phyloP scores from a whole-genome alignment of 495 filamentous ascomycete genomes.

The Penicillium ucsense region DNA sequence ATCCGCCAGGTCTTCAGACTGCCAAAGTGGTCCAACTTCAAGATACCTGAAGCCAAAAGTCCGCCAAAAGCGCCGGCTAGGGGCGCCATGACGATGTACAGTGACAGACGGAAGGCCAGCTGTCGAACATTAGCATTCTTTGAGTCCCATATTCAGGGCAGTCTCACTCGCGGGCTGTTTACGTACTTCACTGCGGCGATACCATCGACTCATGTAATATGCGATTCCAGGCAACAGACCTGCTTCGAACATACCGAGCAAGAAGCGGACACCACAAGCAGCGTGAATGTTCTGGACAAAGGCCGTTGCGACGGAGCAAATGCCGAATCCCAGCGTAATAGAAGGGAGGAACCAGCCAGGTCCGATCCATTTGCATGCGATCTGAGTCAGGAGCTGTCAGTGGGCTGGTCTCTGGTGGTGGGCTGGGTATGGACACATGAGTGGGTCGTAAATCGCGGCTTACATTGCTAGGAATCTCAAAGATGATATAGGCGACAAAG shows the following conservation, averaged over 20 bases:
- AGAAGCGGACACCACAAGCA: conserved; percentile 38
- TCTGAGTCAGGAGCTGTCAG: not conserved
- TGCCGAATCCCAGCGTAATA: conserved; percentile 38
- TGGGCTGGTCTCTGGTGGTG: too few relatives aligned
- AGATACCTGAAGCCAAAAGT: conserved; percentile 51
- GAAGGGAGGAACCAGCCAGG: conserved; percentile 43
- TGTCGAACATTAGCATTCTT: not conserved
- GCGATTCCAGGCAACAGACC: conserved; percentile 66
- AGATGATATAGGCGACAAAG: conserved; percentile 65
- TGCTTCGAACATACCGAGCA: conserved; percentile 57
- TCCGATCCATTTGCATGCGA: conserved; percentile 38
- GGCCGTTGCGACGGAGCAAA: conserved; percentile 36
- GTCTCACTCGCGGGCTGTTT: too few relatives aligned
- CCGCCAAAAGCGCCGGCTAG: conserved; percentile 64
- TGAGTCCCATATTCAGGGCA: too few relatives aligned
- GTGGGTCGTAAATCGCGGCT: not conserved
- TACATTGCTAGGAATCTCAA: conserved; percentile 71
- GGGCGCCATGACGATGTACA: conserved; percentile 51
- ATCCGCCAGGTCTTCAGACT: conserved; percentile 53
- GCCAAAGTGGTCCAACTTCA: conserved; percentile 35
- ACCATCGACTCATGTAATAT: conserved; percentile 66
- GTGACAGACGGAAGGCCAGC: conserved; percentile 47
- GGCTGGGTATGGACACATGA: too few relatives aligned
- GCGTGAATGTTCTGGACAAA: conserved; percentile 36
- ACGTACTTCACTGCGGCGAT: conserved; percentile 47